Conservation (phyloP, 768 basidiomycete species). For the Panaeolus cyanescens region DNA sequence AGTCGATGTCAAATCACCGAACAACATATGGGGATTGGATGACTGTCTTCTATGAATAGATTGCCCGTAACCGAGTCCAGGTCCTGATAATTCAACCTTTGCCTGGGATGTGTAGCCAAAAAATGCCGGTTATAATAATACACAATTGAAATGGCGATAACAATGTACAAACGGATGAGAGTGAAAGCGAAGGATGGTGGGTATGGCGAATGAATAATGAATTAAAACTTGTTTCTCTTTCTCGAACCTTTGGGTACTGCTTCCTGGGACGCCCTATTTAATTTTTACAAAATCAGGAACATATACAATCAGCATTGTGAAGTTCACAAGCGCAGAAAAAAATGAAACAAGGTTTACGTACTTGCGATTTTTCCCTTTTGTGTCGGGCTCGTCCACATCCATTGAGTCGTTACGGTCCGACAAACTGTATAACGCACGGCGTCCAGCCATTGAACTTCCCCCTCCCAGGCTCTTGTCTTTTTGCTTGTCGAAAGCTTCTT, state of each 20-base stretch:
- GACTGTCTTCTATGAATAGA: background rate
- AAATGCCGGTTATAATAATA: conserved; percentile 6
- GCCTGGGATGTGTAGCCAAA: background rate
- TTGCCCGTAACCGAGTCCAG: background rate
- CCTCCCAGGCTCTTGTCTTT: conserved; percentile 55
- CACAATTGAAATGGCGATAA: background rate
- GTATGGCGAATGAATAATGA: background rate
- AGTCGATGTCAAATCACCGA: background rate
- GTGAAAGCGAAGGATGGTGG: background rate
- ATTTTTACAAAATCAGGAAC: background rate
- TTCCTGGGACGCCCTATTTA: conserved; percentile 40
- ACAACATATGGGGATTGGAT: background rate
- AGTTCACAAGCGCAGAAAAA: background rate
- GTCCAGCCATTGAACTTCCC: conserved; percentile 19
- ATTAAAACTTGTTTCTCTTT: conserved; percentile 61
- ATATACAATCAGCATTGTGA: background rate
- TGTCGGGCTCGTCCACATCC: conserved; percentile 66
- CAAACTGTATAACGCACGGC: conserved; percentile 19
- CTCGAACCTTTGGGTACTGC: conserved; percentile 46
- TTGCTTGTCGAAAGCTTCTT: conserved; percentile 64
- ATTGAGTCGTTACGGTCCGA: conserved; percentile 46
- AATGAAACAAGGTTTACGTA: conserved; percentile 31
- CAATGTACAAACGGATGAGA: conserved; percentile 3
- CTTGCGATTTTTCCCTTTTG: conserved; percentile 66
- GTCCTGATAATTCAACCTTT: background rate